These are phyloP conservation scores for Syzygium malaccense DNA, from an alignment of 441 rosid genomes.

Conservation along the genomic window DNA sequence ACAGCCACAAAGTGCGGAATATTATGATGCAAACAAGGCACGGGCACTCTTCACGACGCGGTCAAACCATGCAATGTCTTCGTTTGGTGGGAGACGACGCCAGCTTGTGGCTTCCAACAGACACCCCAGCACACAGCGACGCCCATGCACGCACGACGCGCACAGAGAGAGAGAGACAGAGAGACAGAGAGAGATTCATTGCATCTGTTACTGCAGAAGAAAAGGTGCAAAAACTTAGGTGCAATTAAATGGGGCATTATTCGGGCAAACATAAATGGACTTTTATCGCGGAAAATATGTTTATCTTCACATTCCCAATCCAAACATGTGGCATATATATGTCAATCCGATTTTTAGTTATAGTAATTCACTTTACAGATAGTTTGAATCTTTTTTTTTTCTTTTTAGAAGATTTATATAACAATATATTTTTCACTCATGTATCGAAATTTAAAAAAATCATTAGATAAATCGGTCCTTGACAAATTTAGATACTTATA, in stretches of 20 bases:
- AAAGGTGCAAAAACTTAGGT: not conserved
- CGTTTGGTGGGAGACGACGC: not conserved
- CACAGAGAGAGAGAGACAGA: not conserved
- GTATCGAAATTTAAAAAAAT: not conserved
- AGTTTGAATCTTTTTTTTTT: not conserved
- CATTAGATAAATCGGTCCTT: not conserved
- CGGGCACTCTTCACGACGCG: slow-evolving; percentile 43
- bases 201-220: not conserved
- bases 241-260: not conserved
- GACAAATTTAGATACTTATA: not conserved
- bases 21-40: not conserved
- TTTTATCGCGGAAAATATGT: no score
- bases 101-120: not conserved
- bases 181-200: not conserved
- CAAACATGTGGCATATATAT: not conserved
- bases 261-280: not conserved
- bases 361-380: not conserved
- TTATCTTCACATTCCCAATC: no score
- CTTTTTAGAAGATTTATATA: not conserved
- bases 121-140: not conserved
- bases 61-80: slow-evolving; percentile 22
- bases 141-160: not conserved
- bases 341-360: not conserved
- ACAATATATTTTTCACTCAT: not conserved
- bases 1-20: slow-evolving; percentile 36